These are phyloP conservation scores for Carnegiea gigantea DNA, from an alignment of 179 eudicot genomes.

Conservation along the genomic window DNA sequence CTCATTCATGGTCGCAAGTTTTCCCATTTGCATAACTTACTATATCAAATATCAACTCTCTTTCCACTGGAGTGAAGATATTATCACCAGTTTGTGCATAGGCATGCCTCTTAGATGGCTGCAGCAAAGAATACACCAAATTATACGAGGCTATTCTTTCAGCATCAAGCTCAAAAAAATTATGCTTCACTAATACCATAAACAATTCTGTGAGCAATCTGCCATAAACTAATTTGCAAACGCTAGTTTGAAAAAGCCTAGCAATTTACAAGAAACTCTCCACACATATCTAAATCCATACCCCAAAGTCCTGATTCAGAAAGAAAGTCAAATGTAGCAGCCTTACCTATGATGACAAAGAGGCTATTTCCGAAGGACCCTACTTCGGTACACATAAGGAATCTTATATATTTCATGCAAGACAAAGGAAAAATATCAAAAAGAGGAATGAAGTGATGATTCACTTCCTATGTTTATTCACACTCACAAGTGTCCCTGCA, in stretches of 20 bases:
- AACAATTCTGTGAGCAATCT: neutral
- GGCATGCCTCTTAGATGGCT: constrained; percentile 90
- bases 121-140: constrained; percentile 31
- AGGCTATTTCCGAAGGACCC: too few species aligned
- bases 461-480: too few species aligned
- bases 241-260: neutral
- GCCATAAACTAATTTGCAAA: neutral
- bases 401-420: too few species aligned
- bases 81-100: constrained; percentile 73
- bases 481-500: too few species aligned
- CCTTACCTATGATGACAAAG: too few species aligned
- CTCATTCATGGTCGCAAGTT: neutral
- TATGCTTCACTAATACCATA: neutral
- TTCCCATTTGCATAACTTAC: constrained; percentile 43
- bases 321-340: too few species aligned
- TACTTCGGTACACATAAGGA: too few species aligned
- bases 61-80: constrained; percentile 81
- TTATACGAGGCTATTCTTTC: neutral
- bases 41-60: constrained; percentile 92
- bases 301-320: too few species aligned
- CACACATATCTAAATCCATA: too few species aligned
- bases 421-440: too few species aligned
- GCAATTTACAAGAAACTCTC: neutral
- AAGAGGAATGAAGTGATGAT: too few species aligned
- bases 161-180: neutral